These are phyloP conservation scores for Chaetomium globosum DNA, from an alignment of 2,329 filamentous ascomycete species.

Conservation along the genomic window DNA sequence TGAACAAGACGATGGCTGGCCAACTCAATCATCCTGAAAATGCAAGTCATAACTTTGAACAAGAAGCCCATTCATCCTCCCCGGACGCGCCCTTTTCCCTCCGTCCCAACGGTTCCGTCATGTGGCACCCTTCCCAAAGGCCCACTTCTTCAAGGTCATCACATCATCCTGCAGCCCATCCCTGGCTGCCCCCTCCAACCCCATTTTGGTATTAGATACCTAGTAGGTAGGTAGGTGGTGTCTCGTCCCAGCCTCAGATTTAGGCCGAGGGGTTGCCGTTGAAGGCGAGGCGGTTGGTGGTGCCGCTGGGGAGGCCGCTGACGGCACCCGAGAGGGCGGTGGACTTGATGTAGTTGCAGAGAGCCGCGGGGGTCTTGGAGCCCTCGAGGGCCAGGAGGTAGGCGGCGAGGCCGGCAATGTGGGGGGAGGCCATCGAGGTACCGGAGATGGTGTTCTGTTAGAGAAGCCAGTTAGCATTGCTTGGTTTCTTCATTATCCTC, in stretches of 20 bases:
- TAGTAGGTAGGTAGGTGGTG: neutral
- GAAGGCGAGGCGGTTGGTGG: slow-evolving; percentile 58
- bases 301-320: slow-evolving; percentile 47
- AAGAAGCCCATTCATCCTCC: neutral
- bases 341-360: slow-evolving; percentile 51
- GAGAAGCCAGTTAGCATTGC: neutral
- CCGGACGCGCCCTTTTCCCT: slow-evolving; percentile 1
- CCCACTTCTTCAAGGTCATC: neutral
- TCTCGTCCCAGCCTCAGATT: neutral
- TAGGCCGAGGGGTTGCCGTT: slow-evolving; percentile 50
- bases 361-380: slow-evolving; percentile 47
- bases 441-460: slow-evolving; percentile 51
- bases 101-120: neutral
- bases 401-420: slow-evolving; percentile 43
- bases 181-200: neutral
- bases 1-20: neutral
- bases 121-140: neutral
- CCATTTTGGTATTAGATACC: neutral
- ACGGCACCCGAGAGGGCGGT: slow-evolving; percentile 49
- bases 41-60: slow-evolving; percentile 1
- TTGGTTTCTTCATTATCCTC: neutral
- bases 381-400: slow-evolving; percentile 52
- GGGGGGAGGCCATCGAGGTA: slow-evolving; percentile 48
- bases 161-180: neutral
- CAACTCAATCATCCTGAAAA: neutral